Conservation (phyloP, 257 asterid genomes). For the Parsonsia alboflavescens region DNA sequence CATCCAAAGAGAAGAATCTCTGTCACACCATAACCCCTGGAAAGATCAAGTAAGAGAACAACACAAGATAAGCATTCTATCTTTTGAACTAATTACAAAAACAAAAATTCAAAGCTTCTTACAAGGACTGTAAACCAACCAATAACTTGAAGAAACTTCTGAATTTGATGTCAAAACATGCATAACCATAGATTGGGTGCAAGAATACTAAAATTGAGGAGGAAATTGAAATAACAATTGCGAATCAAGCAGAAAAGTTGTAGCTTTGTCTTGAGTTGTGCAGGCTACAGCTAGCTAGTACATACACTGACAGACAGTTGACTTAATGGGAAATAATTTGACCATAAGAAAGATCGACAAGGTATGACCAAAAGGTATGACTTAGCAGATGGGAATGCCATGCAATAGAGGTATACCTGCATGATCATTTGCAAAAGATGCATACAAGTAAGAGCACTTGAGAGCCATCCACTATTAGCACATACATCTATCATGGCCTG, state of each 20-base stretch:
- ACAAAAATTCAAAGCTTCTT: not conserved
- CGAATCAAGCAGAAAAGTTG: not conserved
- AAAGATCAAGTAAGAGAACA: conserved; percentile 8
- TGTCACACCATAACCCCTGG: conserved; percentile 76
- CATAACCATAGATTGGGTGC: not conserved
- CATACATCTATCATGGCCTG: conserved; percentile 99
- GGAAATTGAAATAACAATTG: not conserved
- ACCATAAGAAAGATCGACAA: not conserved
- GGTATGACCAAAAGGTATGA: not conserved
- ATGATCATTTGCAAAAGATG: conserved; percentile 95
- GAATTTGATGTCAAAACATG: not conserved
- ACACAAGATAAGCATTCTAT: not conserved
- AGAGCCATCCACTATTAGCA: conserved; percentile 98
- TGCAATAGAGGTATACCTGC: conserved; percentile 60
- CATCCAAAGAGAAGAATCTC: conserved; percentile 77
- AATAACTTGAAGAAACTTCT: not conserved
- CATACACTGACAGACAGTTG: not conserved
- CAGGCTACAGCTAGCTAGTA: not conserved
- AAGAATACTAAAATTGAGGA: not conserved
- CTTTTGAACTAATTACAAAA: not conserved
- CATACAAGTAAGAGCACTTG: conserved; percentile 84
- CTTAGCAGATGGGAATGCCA: not conserved
- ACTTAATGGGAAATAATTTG: not conserved
- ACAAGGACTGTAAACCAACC: not conserved
- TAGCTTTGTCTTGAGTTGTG: not conserved